Conservation (phyloP, 208 protist species). For the Porcisia hertigi region DNA sequence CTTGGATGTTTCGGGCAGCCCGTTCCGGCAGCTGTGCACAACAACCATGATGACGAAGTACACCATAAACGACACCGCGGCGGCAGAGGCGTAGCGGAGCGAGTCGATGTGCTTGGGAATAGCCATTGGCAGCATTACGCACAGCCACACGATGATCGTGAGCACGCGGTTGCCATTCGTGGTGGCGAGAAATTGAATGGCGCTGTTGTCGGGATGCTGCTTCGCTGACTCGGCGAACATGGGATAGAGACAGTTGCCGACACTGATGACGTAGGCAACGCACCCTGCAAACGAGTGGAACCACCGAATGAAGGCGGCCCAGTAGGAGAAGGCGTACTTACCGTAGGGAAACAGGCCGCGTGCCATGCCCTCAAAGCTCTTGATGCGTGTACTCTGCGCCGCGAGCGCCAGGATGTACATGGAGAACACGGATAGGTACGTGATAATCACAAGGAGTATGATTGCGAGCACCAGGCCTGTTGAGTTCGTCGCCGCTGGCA, state of each 20-base stretch:
- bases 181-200: conserved; percentile 29
- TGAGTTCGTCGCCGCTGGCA: no score
- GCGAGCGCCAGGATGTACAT: no score
- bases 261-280: conserved; percentile 42
- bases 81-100: conserved; percentile 53
- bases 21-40: conserved; percentile 41
- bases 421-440: no score
- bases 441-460: no score
- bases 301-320: no score
- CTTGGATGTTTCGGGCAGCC: conserved; percentile 22
- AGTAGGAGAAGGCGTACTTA: no score
- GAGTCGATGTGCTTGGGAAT: conserved; percentile 70
- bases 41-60: conserved; percentile 50
- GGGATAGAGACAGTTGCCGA: conserved; percentile 32
- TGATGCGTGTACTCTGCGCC: no score
- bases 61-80: conserved; percentile 56
- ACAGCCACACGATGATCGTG: conserved; percentile 41
- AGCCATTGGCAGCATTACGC: conserved; percentile 57
- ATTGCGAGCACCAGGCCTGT: no score
- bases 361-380: no score
- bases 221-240: conserved; percentile 27
- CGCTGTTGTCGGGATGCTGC: conserved; percentile 23
- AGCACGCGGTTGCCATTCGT: conserved; percentile 33
- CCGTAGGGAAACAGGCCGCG: no score
- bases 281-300: conserved; percentile 34